Conservation (phyloP, 2,329 filamentous ascomycete species). For the Ciborinia camelliae region DNA sequence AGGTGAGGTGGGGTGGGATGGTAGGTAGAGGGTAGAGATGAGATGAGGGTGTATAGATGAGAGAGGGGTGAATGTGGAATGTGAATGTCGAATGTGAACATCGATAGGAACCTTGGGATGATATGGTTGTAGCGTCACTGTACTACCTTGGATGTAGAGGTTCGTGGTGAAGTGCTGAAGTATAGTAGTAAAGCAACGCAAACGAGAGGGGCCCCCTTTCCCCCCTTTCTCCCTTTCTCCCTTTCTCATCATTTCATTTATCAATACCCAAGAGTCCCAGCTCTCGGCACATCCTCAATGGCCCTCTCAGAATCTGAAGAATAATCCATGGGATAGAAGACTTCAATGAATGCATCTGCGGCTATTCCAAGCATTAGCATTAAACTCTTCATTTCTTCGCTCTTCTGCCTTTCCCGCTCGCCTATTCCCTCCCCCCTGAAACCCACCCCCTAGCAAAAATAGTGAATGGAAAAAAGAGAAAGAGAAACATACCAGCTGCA, state of each 20-base stretch:
- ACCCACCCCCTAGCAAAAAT: background rate
- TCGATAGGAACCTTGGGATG: too few species aligned
- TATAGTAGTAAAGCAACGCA: too few species aligned
- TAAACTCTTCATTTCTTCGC: background rate
- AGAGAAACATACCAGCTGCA: constrained; percentile 28
- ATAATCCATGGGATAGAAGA: constrained; percentile 10
- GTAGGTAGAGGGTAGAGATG: too few species aligned
- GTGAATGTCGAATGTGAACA: too few species aligned
- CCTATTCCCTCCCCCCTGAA: background rate
- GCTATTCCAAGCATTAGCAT: background rate
- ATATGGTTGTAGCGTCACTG: too few species aligned
- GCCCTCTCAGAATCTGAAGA: background rate
- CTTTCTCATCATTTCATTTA: background rate
- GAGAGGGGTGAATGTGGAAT: too few species aligned
- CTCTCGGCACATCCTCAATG: background rate
- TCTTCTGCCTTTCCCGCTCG: background rate
- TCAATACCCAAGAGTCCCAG: background rate
- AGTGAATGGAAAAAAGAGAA: background rate
- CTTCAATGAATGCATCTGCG: constrained; percentile 15
- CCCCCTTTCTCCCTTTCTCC: too few species aligned
- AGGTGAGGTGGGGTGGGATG: too few species aligned
- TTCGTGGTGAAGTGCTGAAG: too few species aligned
- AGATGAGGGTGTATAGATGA: too few species aligned
- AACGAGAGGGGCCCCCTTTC: too few species aligned
- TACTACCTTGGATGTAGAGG: too few species aligned